Evolutionary conservation across 2,329 filamentous ascomycete species (phyloP), one percentile per base, ranked within the genome.

Genomic region (Emericellopsis atlantica): DNA sequence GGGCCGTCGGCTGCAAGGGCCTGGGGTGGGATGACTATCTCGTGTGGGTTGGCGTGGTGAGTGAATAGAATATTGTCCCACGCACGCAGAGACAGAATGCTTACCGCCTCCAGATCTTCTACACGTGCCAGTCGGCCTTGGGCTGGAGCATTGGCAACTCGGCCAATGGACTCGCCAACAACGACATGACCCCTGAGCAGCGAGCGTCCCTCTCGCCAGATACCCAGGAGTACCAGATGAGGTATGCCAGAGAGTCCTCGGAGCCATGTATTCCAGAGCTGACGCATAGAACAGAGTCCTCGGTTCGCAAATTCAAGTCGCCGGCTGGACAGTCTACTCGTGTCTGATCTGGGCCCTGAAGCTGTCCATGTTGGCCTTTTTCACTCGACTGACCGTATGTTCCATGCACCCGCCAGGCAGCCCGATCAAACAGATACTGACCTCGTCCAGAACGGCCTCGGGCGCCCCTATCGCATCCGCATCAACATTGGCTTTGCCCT

Each of bases 11-110:
- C 12, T 56, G 67, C 32, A 58, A 54, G 42, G 61, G 64, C n/a
- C 65, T 80, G 42, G 62, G 67, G 46, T 59, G 65, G 1, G 76
- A 80, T 52, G 77, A 81, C 45, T 78, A 73, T 48, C 51, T 81
- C 24, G 74, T 78, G 56, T 54, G 69, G 36, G n/a, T 75, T 15
- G 73, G 68, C 5, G 63, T 64, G 44, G 70, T 77, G 38, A 40
- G 55, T 46, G 9, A 9, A 29, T 3, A 6, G 5, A 21, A 4
- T 5, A 21, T 5, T 21, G 18, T 21, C 18, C 18, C 18, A 21
- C 4, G 18, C 18, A 21, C 18, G 18, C 4, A 5, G 18, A 21
- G 18, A 21, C 18, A 21, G 5, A 21, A 21, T 21, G 3, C 26
- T 2, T 29, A 6, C 9, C 26, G 26, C 8, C 26, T 12, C 26